phyloP scores from a whole-genome alignment of 2,329 filamentous ascomycete genomes.

The Malbranchea cinnamomea region DNA sequence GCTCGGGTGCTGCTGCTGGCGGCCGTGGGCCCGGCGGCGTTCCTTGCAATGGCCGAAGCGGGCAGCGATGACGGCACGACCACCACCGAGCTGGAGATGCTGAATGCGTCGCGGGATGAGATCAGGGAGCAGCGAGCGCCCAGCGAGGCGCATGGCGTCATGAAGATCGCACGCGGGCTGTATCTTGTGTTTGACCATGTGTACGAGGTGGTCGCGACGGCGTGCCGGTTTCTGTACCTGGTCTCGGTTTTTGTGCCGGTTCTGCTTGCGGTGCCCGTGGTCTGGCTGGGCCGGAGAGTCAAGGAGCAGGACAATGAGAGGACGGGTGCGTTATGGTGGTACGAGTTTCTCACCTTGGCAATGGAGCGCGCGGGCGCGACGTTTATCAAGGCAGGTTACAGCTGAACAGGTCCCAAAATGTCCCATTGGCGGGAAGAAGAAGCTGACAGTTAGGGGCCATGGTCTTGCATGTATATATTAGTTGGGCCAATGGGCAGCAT shows the following conservation, averaged over 20 bases:
- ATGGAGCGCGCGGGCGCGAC: slow-evolving; percentile 93
- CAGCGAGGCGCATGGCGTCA: slow-evolving; percentile 45
- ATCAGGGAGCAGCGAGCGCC: slow-evolving; percentile 55
- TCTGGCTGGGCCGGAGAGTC: slow-evolving; percentile 60
- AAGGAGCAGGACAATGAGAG: slow-evolving; percentile 57
- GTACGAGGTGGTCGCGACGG: slow-evolving; percentile 70
- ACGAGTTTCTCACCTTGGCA: slow-evolving; percentile 64
- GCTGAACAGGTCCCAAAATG: background rate
- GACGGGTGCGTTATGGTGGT: slow-evolving; percentile 85
- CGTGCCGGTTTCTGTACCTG: slow-evolving; percentile 74
- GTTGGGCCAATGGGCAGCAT: slow-evolving; percentile 97
- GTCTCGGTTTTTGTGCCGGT: slow-evolving; percentile 84
- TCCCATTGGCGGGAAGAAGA: too few species aligned
- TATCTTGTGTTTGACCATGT: slow-evolving; percentile 51
- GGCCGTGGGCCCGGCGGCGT: slow-evolving; percentile 42
- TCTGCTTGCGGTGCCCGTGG: slow-evolving; percentile 58
- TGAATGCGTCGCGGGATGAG: slow-evolving; percentile 65
- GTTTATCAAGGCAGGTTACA: slow-evolving; percentile 78
- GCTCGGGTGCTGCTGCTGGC: too few species aligned
- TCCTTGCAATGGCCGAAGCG: slow-evolving; percentile 42
- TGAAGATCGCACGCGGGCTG: slow-evolving; percentile 42
- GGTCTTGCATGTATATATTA: slow-evolving; percentile 26
- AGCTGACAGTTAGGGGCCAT: too few species aligned
- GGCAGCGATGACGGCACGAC: slow-evolving; percentile 35
- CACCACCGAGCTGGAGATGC: slow-evolving; percentile 75